These are phyloP conservation scores for Fusarium buharicum DNA, from an alignment of 2,329 filamentous ascomycete species.

Conservation along the genomic window DNA sequence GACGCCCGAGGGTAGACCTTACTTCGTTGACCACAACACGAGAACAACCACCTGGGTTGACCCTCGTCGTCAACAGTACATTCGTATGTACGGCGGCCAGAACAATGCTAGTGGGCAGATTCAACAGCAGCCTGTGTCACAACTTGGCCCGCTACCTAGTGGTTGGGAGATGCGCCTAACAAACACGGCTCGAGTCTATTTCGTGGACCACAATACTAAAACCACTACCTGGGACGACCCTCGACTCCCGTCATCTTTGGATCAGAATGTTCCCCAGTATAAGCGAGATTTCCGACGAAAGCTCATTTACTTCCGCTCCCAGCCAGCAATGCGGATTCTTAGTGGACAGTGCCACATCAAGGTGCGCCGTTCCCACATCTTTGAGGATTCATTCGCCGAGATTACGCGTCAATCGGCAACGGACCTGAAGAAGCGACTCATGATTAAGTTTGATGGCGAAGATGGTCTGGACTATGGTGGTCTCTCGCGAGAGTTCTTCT, in stretches of 20 bases:
- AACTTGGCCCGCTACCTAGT: slow-evolving; percentile 92
- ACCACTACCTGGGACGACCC: slow-evolving; percentile 99
- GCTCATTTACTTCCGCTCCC: slow-evolving; percentile 98
- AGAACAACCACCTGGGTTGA: slow-evolving; percentile 99
- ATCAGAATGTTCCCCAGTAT: slow-evolving; percentile 98
- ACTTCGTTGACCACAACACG: slow-evolving; percentile 99
- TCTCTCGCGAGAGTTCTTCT: slow-evolving; percentile 98
- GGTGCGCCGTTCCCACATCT: slow-evolving; percentile 94
- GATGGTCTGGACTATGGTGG: slow-evolving; percentile 98
- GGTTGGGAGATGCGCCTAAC: slow-evolving; percentile 99
- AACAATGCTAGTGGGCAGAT: slow-evolving; percentile 87
- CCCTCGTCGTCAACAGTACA: slow-evolving; percentile 95
- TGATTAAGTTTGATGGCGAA: slow-evolving; percentile 99
- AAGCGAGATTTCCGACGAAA: slow-evolving; percentile 99
- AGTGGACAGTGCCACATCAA: slow-evolving; percentile 99
- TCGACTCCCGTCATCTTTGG: slow-evolving; percentile 90
- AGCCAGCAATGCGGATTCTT: slow-evolving; percentile 93
- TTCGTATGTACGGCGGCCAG: slow-evolving; percentile 93
- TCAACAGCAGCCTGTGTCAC: slow-evolving; percentile 96
- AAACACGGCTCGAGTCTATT: slow-evolving; percentile 97
- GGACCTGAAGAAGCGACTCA: slow-evolving; percentile 96
- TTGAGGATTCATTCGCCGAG: slow-evolving; percentile 98
- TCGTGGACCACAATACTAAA: slow-evolving; percentile 99
- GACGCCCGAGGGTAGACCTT: slow-evolving; percentile 92
- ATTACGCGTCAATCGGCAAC: slow-evolving; percentile 96